A percentile compares a stretch with the other conserved stretches of the same genome.
Conservation (phyloP, 805 yeast species). For the Zygoascus tannicola region DNA sequence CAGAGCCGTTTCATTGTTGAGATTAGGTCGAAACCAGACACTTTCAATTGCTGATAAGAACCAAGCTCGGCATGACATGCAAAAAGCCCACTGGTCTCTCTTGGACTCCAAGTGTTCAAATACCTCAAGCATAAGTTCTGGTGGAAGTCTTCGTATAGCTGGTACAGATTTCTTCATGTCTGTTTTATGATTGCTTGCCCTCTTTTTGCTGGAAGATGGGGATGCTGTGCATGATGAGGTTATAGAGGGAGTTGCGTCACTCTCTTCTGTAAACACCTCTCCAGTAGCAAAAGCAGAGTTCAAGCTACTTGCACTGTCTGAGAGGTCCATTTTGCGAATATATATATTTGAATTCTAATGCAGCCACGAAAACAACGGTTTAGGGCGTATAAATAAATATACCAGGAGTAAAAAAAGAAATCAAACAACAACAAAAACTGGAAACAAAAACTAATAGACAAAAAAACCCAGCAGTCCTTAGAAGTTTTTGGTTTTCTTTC, state of each 20-base stretch:
- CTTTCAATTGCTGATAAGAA: slow-evolving; percentile 67
- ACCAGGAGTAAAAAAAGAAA: too few relatives aligned
- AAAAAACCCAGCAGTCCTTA: too few relatives aligned
- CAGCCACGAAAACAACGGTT: too few relatives aligned
- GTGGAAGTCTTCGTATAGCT: slow-evolving; percentile 31
- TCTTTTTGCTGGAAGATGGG: not conserved
- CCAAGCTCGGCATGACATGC: slow-evolving; percentile 75
- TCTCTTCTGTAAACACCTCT: not conserved
- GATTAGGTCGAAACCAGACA: slow-evolving; percentile 80
- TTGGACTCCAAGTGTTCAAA: slow-evolving; percentile 14
- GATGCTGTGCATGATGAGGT: not conserved
- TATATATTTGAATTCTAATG: too few relatives aligned
- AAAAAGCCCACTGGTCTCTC: slow-evolving; percentile 22
- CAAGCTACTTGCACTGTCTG: not conserved
- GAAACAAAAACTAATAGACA: too few relatives aligned
- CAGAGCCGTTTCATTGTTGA: slow-evolving; percentile 43
- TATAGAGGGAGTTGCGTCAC: not conserved
- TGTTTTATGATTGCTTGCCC: not conserved
- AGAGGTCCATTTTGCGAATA: not conserved
- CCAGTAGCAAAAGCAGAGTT: not conserved
- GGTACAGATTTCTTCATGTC: slow-evolving; percentile 3
- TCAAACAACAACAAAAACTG: too few relatives aligned
- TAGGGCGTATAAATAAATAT: too few relatives aligned
- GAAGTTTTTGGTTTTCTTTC: too few relatives aligned
- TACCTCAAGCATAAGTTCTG: slow-evolving; percentile 31